Evolutionary conservation across 305 asterid species (phyloP).

Genomic region (Fraxinus nigra): DNA sequence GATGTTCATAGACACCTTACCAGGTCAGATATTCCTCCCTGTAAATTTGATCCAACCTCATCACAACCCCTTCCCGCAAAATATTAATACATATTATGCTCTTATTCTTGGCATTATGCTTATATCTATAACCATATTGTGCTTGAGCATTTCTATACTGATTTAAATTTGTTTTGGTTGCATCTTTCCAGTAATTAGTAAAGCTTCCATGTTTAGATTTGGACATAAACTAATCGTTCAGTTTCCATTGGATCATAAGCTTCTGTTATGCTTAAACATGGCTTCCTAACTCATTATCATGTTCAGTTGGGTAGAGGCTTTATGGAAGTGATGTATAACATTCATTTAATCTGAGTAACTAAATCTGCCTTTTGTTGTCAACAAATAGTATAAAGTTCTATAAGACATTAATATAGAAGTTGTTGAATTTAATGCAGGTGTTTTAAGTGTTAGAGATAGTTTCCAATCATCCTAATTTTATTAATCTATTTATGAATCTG

Average conservation of each 20-base stretch:
- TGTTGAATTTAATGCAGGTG: background rate
- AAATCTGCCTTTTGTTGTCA: background rate
- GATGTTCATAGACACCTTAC: conserved; percentile 91
- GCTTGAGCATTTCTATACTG: background rate
- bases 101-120: background rate
- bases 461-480: background rate
- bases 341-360: background rate
- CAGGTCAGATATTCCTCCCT: conserved; percentile 32
- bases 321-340: background rate
- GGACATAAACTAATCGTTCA: background rate
- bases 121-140: background rate
- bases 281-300: background rate
- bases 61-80: background rate
- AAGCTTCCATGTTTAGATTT: conserved; percentile 1
- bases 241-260: background rate
- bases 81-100: background rate
- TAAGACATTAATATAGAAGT: background rate
- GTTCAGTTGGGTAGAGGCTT: background rate
- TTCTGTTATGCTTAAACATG: background rate
- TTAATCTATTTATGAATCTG: background rate
- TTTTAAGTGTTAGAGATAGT: background rate
- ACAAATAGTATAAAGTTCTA: background rate
- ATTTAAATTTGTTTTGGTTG: background rate
- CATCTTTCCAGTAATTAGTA: background rate
- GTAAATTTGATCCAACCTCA: background rate